Base-by-base conservation (phyloP, 2,329 filamentous ascomycete genomes). In the Fusarium oxysporum region DNA sequence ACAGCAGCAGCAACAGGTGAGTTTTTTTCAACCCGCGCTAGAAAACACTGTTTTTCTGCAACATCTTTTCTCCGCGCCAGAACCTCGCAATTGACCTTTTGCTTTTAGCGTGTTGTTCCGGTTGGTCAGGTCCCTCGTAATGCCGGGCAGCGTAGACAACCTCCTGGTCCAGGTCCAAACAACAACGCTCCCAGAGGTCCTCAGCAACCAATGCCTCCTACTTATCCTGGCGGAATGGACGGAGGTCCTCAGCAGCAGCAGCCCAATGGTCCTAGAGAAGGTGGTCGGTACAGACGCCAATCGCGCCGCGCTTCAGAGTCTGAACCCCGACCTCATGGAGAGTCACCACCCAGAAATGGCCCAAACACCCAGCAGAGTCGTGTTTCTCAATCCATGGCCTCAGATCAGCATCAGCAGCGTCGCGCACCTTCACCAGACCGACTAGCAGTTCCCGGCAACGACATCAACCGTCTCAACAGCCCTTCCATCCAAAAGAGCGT, bases 391-490 rank as follows among this genome's bases (percentile, higher is more conserved):
- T 59, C 53, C n/a, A 71, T 63, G 63, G 68, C 57, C 30, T 66
- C 66, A 21, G 71, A 58, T n/a, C 68, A 68, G 30, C 71, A 75
- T 1, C 68, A 64, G 44, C 71, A 74, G 63, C 68, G 76, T 25
- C 73, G 71, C 4, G 68, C 60, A 3, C 54, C 66, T 16, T 76
- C 76, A 9, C 75, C 70, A 4, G 63, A 71, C 6, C 65, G 66
- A 37, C 65, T 69, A 30, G 64, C 65, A 40, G 56, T 72, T 8
- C 72, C 73, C 9, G 74, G 75, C 43, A 65, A 62, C 25, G 60
- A 74, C 48, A 83, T 86, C 77, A 79, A 79, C 70, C 83, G 84
- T n/a, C 79, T 86, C 63, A 82, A 84, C 70, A 85, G 82, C 66
- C 84, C 84, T 23, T 83, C 81, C 75, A 81, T 86, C 55, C 75